Evolutionary conservation across 2,329 filamentous ascomycete genomes (phyloP).

Genomic region (Alternaria sp.): DNA sequence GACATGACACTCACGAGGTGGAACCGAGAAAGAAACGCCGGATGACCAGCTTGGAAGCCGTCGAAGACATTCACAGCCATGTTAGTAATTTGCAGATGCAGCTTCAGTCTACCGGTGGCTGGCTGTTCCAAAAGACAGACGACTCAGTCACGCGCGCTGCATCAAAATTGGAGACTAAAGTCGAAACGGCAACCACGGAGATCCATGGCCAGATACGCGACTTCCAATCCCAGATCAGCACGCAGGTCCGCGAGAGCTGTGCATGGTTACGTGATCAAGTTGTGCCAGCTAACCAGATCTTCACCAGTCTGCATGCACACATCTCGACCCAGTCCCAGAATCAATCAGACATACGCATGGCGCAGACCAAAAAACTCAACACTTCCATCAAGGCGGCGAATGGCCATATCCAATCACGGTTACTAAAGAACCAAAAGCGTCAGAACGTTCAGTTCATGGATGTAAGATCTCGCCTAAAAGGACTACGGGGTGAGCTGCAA

Average conservation of each 20-base stretch:
- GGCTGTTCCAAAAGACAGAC: background rate
- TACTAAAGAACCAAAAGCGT: background rate
- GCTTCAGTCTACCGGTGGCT: background rate
- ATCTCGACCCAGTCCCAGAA: background rate
- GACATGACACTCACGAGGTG: background rate
- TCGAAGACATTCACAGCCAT: background rate
- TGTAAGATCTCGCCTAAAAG: background rate
- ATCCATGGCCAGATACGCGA: background rate
- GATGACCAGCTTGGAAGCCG: background rate
- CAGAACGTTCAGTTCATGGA: background rate
- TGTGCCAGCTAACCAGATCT: background rate
- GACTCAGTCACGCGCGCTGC: background rate
- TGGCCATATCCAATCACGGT: background rate
- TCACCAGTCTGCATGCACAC: background rate
- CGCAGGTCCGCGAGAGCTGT: background rate
- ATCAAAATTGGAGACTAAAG: background rate
- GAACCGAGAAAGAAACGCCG: background rate
- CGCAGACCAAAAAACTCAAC: background rate
- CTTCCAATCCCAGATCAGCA: background rate
- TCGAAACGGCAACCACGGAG: background rate
- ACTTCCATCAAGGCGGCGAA: background rate
- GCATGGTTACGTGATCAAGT: background rate
- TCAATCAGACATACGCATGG: background rate
- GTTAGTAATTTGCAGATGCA: background rate
- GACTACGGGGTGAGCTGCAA: background rate